These are phyloP conservation scores for Suillus luteus DNA, from an alignment of 768 basidiomycete species.

Conservation along the genomic window DNA sequence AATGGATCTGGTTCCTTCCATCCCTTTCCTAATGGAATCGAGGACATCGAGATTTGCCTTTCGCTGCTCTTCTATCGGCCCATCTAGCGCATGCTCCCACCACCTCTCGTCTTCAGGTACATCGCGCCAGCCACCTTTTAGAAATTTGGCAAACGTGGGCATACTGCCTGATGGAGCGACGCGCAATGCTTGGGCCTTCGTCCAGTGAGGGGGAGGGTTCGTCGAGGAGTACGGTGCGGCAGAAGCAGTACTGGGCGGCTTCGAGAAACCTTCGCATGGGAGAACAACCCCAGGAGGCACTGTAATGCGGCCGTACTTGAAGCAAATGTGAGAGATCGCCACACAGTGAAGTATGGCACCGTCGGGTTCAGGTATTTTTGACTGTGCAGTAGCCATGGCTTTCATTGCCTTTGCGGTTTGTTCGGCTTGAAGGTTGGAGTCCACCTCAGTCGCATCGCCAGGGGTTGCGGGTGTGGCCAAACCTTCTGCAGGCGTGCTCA, in stretches of 20 bases:
- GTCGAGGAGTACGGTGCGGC: constrained; percentile 33
- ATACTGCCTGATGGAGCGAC: constrained; percentile 24
- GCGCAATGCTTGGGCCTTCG: constrained; percentile 26
- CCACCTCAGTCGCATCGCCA: not conserved
- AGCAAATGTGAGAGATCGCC: constrained; percentile 62
- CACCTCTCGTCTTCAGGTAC: constrained; percentile 60
- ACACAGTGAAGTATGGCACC: constrained; percentile 64
- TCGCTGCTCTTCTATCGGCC: constrained; percentile 43
- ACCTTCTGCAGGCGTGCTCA: constrained; percentile 41
- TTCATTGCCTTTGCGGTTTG: constrained; percentile 13
- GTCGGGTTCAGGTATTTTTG: constrained; percentile 38
- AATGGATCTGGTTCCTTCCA: constrained; percentile 25
- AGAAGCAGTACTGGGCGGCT: constrained; percentile 18
- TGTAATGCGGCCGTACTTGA: constrained; percentile 72
- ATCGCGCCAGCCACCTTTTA: constrained; percentile 62
- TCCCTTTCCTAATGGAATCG: constrained; percentile 22
- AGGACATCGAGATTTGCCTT: constrained; percentile 27
- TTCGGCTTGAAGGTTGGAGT: constrained; percentile 19
- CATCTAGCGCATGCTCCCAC: constrained; percentile 67
- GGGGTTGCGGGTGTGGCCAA: constrained; percentile 29
- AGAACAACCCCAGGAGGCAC: constrained; percentile 68
- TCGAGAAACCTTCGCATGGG: constrained; percentile 57
- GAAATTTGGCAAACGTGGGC: constrained; percentile 39
- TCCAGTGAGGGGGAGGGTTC: constrained; percentile 32
- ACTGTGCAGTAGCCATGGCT: constrained; percentile 14